Evolutionary conservation across 129 eudicot genomes (phyloP).

Genomic region (carrot (Daucus carota)): DH1_v3.0 NC_030387.2:38343001-38343500

Average conservation of each 20-base stretch:
- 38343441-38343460: constrained; percentile 3
- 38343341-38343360: constrained; percentile 17
- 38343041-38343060: constrained; percentile 33
- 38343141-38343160: constrained; percentile 23
- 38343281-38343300: constrained; percentile 31
- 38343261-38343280: constrained; percentile 33
- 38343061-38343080: constrained; percentile 25
- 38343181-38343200: constrained; percentile 27
- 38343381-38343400: constrained; percentile 26
- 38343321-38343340: constrained; percentile 19
- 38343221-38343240: constrained; percentile 10
- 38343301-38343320: constrained; percentile 20
- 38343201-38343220: constrained; percentile 22
- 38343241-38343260: constrained; percentile 22
- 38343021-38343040: constrained; percentile 19
- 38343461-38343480: constrained; percentile 23
- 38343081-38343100: constrained; percentile 22
- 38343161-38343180: constrained; percentile 24
- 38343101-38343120: constrained; percentile 20
- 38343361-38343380: constrained; percentile 25
- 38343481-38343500: constrained; percentile 18
- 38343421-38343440: constrained; percentile 9
- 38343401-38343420: constrained; percentile 16
- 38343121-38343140: constrained; percentile 18
- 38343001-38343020: constrained; percentile 18